phyloP scores from a whole-genome alignment of 208 protist species.

The Crithidia thermophila region DNA sequence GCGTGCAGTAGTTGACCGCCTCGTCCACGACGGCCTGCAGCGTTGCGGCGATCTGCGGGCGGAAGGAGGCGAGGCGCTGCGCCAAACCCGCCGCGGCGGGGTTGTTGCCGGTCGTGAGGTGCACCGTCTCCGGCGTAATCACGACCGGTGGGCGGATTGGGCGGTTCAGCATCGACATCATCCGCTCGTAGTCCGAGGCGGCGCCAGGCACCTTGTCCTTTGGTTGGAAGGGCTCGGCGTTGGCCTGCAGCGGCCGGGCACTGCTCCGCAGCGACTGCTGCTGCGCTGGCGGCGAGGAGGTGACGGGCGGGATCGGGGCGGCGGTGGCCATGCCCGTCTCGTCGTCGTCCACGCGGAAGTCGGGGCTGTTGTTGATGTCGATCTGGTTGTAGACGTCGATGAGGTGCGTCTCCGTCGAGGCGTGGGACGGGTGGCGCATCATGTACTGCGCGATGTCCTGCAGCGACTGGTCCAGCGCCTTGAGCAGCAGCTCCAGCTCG shows the following conservation, averaged over 20 bases:
- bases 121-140: constrained; percentile 62
- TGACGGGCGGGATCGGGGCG: constrained; percentile 13
- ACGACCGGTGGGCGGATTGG: constrained; percentile 46
- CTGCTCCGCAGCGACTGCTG: constrained; percentile 33
- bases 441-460: constrained; percentile 58
- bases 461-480: constrained; percentile 71
- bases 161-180: constrained; percentile 33
- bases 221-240: constrained; percentile 87
- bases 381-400: constrained; percentile 67
- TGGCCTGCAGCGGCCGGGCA: constrained; percentile 66
- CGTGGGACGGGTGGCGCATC: constrained; percentile 41
- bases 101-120: constrained; percentile 49
- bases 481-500: constrained; percentile 94
- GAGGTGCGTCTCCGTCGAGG: constrained; percentile 45
- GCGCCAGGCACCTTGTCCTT: constrained; percentile 43
- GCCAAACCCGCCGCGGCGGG: constrained; percentile 19
- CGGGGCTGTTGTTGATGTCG: constrained; percentile 67
- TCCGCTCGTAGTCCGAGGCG: constrained; percentile 23
- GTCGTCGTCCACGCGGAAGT: constrained; percentile 79
- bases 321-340: constrained; percentile 23
- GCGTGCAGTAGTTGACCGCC: constrained; percentile 85
- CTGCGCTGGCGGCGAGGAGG: constrained; percentile 18
- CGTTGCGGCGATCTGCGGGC: constrained; percentile 48
- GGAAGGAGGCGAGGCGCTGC: constrained; percentile 35
- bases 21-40: constrained; percentile 92